A percentile compares a stretch with the other conserved stretches of the same genome.
These are phyloP conservation scores for Adiantum capillusveneris DNA, from an alignment of 75 land plant species.

Conservation along the genomic window DNA sequence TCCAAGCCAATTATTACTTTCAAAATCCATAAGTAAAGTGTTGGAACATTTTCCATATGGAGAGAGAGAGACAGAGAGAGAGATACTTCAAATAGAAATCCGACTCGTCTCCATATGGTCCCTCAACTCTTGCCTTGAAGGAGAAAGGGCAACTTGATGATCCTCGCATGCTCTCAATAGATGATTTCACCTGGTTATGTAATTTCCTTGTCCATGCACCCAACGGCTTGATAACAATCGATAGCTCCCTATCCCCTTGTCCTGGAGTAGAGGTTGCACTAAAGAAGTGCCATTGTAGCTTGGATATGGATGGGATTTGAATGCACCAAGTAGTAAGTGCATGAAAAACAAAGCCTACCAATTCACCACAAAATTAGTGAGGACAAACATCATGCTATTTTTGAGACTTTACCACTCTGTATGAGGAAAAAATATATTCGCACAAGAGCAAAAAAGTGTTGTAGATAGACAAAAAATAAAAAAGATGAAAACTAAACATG, in stretches of 20 bases:
- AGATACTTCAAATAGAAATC: conserved; percentile 57
- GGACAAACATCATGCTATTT: no score
- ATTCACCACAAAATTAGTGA: no score
- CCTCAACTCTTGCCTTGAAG: conserved; percentile 69
- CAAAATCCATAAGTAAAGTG: no score
- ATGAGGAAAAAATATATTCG: no score
- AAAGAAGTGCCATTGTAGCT: conserved; percentile 61
- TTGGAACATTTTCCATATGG: no score
- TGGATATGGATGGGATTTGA: conserved; percentile 20
- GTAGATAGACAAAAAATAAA: no score
- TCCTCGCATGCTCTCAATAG: neutral
- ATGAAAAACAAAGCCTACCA: neutral
- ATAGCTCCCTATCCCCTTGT: conserved; percentile 19
- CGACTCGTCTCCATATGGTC: conserved; percentile 87
- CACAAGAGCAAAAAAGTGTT: no score
- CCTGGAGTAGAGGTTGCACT: conserved; percentile 35
- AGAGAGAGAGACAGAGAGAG: neutral
- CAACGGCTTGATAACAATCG: conserved; percentile 38
- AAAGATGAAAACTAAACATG: no score
- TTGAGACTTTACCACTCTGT: no score
- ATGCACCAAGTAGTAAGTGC: neutral
- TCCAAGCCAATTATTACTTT: no score
- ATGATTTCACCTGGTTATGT: neutral
- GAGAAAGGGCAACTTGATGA: conserved; percentile 11
- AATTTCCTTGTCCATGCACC: conserved; percentile 52